Evolutionary conservation across 78 protist species (phyloP).

Genomic region (Corallochytrium limacisporum): DNA sequence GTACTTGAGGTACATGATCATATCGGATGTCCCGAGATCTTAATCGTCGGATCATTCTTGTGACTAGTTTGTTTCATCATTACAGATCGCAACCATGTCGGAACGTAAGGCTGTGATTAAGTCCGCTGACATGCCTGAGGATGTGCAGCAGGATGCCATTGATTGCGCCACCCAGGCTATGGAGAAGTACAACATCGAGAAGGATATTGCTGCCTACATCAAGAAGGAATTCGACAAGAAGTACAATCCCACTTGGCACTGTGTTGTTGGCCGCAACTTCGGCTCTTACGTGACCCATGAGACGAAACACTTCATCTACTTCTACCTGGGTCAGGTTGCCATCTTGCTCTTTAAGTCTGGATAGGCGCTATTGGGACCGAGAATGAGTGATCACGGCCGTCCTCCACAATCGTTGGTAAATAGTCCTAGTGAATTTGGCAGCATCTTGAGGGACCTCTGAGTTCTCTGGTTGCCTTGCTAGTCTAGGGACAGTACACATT

Average conservation of each 20-base stretch:
- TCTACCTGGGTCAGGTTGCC: constrained; percentile 89
- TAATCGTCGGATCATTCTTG: no score
- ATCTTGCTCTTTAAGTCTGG: constrained; percentile 83
- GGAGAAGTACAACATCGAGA: constrained; percentile 85
- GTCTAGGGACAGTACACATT: no score
- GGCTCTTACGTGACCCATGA: constrained; percentile 98
- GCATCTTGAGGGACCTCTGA: no score
- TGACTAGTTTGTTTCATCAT: no score
- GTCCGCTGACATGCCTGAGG: constrained; percentile 85
- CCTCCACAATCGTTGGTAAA: no score
- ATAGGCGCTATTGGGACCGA: neutral
- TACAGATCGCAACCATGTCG: no score
- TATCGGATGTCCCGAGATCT: no score
- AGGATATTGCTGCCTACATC: constrained; percentile 93
- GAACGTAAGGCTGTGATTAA: constrained; percentile 57
- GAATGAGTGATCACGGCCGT: neutral
- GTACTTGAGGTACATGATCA: no score
- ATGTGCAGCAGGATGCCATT: constrained; percentile 88
- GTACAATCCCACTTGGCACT: constrained; percentile 92
- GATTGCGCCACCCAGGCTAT: constrained; percentile 47
- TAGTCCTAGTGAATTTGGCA: no score
- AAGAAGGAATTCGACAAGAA: constrained; percentile 95
- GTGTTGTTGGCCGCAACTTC: constrained; percentile 91
- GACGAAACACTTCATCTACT: constrained; percentile 94
- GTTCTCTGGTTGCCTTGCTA: no score